Base-by-base conservation (phyloP, 345 rosid species). In the Eucalyptus camaldulensis region DNA sequence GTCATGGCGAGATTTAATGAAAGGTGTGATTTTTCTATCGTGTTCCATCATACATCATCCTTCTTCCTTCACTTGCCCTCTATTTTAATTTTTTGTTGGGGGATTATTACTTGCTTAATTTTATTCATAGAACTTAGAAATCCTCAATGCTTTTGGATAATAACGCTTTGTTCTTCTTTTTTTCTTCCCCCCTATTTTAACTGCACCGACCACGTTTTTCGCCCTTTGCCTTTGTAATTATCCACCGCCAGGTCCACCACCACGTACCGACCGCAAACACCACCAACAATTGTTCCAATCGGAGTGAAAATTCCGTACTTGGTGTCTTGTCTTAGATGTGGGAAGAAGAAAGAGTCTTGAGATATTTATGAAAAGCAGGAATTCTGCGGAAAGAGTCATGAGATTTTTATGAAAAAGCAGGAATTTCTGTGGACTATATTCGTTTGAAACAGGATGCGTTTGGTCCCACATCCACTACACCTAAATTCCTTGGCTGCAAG, bases 1-100 rank as follows among this genome's bases (percentile, higher is more conserved):
- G 56, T 60, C 91, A 91, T 86, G 92, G 93, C 65, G 93, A 91
- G 94, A 92, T 92, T 90, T 89, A 87, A 86, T 81, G 88, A 13
- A 49, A 87, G n/a, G 47, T 40, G 47, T 76, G 9, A 40, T 10
- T 76, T 76, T 76, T 21, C 83, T 21, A 3, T 76, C 25, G 14
- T 21, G 27, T 22, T 76, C 27, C 83, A 49, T 49, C 56, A 10
- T 11, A 65, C 50, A 49, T 76, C 50, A 69, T 47, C 37, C 15
- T 88, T 49, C 54, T 47, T 69, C 22, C 80, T 69, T 16, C 51
- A 69, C 56, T 22, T 13, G 19, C 69, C 31, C 60, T 54, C 47
- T 76, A 40, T 76, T 40, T 21, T 37, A 6, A 76, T 40, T 40
- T 37, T 40, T 31, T 37, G 37, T 15, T 1, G 6, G 40, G 16